Percentiles rank a stretch among this genome's conserved stretches.
phyloP scores from a whole-genome alignment of 179 eudicot species.

The Camellia oleifera region DNA sequence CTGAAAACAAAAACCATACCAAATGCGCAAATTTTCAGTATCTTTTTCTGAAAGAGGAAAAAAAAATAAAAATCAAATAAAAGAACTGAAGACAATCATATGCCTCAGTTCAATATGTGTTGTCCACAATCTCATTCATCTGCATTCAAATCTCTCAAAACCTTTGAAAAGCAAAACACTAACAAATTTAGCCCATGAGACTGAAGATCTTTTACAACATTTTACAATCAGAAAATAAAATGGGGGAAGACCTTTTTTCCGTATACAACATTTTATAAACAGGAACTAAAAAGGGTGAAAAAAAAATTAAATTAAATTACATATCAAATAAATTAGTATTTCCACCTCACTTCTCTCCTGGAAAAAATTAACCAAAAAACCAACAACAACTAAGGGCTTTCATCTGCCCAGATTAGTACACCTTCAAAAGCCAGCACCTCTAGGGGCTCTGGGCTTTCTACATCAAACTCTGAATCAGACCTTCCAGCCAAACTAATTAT shows the following conservation, averaged over 20 bases:
- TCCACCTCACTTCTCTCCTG: not conserved
- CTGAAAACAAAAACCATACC: too few species aligned
- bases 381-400: not conserved
- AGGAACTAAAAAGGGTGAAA: not conserved
- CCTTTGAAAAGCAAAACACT: too few species aligned
- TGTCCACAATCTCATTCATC: too few species aligned
- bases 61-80: too few species aligned
- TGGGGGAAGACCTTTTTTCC: not conserved
- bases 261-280: not conserved
- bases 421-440: constrained; percentile 6
- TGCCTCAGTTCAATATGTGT: too few species aligned
- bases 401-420: not conserved
- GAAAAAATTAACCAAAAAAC: not conserved
- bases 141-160: too few species aligned
- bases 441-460: not conserved
- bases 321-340: not conserved
- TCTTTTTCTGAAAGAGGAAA: too few species aligned
- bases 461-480: not conserved
- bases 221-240: not conserved
- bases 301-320: not conserved
- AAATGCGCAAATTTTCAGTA: too few species aligned
- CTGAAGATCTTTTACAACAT: not conserved
- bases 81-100: too few species aligned
- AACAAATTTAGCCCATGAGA: too few species aligned
- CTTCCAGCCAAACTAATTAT: not conserved